phyloP scores from a whole-genome alignment of 176 grass and related monocot species.

The Poa pratensis region DNA sequence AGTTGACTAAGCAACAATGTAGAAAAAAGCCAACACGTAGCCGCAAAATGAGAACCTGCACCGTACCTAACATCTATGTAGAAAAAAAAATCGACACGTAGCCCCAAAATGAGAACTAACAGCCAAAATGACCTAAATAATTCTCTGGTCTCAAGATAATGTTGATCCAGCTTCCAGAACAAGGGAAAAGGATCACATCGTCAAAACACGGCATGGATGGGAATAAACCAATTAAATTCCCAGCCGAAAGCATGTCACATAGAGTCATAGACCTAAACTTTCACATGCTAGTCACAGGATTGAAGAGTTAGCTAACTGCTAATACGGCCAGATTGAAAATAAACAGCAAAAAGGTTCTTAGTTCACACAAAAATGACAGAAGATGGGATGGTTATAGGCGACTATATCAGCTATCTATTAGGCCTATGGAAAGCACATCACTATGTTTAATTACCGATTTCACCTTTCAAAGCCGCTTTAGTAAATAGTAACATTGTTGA shows the following conservation, averaged over 20 bases:
- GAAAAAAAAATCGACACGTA: no score
- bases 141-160: no score
- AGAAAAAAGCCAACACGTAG: no score
- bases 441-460: conserved; percentile 9
- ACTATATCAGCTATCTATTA: background rate
- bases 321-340: conserved; percentile 28
- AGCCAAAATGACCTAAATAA: no score
- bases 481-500: conserved; percentile 29
- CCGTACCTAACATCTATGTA: no score
- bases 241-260: conserved; percentile 37
- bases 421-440: background rate
- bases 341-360: background rate
- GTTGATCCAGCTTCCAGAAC: no score
- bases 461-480: conserved; percentile 31
- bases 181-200: conserved; percentile 20
- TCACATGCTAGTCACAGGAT: background rate
- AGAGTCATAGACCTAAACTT: background rate
- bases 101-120: no score
- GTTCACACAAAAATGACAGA: background rate
- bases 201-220: background rate
- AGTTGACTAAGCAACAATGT: no score
- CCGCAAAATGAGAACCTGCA: no score
- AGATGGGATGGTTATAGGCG: background rate
- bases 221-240: conserved; percentile 31
- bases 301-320: conserved; percentile 38